These are phyloP conservation scores for Sordariomycetes sp. DNA, from an alignment of 2,329 filamentous ascomycete genomes.

Conservation along the genomic window DNA sequence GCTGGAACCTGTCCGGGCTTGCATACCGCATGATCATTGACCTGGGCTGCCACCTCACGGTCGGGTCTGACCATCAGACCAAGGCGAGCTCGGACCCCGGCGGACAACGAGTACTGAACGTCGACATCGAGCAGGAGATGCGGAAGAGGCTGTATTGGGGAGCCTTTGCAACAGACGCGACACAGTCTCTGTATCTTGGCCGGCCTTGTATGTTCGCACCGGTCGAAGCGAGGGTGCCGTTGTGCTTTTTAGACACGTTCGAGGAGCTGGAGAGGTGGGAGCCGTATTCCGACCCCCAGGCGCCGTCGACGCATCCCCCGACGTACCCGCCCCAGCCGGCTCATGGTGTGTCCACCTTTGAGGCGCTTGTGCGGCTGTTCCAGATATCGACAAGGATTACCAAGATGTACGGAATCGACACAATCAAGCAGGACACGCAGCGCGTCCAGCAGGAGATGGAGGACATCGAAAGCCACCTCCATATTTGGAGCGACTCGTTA, in stretches of 20 bases:
- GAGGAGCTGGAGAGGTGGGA: constrained; percentile 23
- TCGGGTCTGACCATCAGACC: constrained; percentile 15
- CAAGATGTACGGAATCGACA: constrained; percentile 7
- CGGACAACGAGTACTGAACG: constrained; percentile 10
- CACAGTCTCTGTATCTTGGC: constrained; percentile 20
- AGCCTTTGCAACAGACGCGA: constrained; percentile 20
- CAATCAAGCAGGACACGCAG: no score
- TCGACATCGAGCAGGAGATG: constrained; percentile 20
- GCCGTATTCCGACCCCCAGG: constrained; percentile 16
- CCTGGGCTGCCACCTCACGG: no score
- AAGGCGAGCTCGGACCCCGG: constrained; percentile 4
- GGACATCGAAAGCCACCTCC: not conserved
- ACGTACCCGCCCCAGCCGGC: not conserved
- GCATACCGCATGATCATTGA: constrained; percentile 24
- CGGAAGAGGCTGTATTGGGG: constrained; percentile 22
- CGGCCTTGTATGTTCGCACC: constrained; percentile 20
- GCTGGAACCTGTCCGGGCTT: constrained; percentile 22
- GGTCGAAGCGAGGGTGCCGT: constrained; percentile 19
- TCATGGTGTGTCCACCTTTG: not conserved
- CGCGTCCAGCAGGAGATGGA: not conserved
- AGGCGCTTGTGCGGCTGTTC: not conserved
- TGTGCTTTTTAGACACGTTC: constrained; percentile 19
- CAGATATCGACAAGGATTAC: constrained; percentile 2
- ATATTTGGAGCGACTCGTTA: constrained; percentile 6
- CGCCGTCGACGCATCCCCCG: not conserved